A percentile compares a stretch with the other conserved stretches of the same genome.
These are phyloP conservation scores for Paraphoma sp. DNA, from an alignment of 2,329 filamentous ascomycete genomes.

Conservation along the genomic window DNA sequence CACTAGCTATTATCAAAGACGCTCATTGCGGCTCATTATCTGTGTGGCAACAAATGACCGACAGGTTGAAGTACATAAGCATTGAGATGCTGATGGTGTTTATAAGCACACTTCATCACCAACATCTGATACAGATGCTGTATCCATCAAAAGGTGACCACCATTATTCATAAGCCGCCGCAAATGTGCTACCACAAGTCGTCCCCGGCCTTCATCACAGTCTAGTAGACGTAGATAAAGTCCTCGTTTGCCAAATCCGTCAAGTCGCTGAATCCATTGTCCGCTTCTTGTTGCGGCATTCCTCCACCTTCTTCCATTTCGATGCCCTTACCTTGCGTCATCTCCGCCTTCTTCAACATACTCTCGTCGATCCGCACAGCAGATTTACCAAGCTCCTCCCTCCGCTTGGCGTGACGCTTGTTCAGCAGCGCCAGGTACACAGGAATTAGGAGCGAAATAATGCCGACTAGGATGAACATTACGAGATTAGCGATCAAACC, in stretches of 20 bases:
- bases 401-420: slow-evolving; percentile 35
- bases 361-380: slow-evolving; percentile 40
- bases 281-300: slow-evolving; percentile 7
- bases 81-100: no score
- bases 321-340: slow-evolving; percentile 12
- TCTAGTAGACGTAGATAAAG: slow-evolving; percentile 20
- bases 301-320: slow-evolving; percentile 14
- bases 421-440: slow-evolving; percentile 43
- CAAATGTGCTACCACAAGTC: no score
- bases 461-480: slow-evolving; percentile 42
- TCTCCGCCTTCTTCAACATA: slow-evolving; percentile 38
- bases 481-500: slow-evolving; percentile 43
- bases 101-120: no score
- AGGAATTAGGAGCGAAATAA: slow-evolving; percentile 36
- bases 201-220: no score
- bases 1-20: background rate
- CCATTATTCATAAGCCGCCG: no score
- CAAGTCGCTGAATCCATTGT: slow-evolving; percentile 26
- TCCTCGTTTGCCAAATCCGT: slow-evolving; percentile 31
- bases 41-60: background rate
- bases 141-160: no score
- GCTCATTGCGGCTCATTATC: background rate
- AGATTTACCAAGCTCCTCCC: slow-evolving; percentile 39
- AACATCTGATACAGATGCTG: no score
- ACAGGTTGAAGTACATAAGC: background rate